Evolutionary conservation across 345 rosid species (phyloP).

Genomic region (Gossypium turneri): DNA sequence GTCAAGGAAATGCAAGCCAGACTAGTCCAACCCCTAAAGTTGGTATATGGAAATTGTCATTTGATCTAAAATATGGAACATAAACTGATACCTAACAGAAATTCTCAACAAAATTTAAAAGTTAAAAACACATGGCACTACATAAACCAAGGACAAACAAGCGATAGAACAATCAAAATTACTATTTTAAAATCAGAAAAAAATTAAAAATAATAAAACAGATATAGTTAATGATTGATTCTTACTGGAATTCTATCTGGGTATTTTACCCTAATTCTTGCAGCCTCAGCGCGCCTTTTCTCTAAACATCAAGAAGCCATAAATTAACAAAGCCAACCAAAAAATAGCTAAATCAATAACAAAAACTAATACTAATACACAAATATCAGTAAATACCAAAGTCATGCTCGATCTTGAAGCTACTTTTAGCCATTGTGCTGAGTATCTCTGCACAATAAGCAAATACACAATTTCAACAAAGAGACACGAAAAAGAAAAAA

Average conservation of each 20-base stretch:
- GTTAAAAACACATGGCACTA: neutral
- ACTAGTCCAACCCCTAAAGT: neutral
- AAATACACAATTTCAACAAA: neutral
- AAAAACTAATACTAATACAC: neutral
- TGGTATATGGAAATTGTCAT: neutral
- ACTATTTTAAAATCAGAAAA: neutral
- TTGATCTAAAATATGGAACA: neutral
- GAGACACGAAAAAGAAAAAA: neutral
- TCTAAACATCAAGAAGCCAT: slow-evolving; percentile 32
- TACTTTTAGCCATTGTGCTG: slow-evolving; percentile 43
- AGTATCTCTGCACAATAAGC: slow-evolving; percentile 15
- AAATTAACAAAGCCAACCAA: slow-evolving; percentile 3
- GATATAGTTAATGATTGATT: neutral
- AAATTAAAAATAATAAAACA: neutral
- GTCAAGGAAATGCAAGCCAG: neutral
- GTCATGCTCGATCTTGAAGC: slow-evolving; percentile 67
- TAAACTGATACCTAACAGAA: neutral
- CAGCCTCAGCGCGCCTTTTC: slow-evolving; percentile 68
- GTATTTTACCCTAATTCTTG: slow-evolving; percentile 64
- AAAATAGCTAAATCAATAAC: neutral
- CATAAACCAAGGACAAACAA: neutral
- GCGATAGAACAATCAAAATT: slow-evolving; percentile 2
- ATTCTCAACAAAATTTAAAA: neutral
- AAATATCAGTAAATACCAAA: slow-evolving; percentile 35
- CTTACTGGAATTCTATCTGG: slow-evolving; percentile 74